phyloP scores from a whole-genome alignment of 345 rosid species.

The Salix exigua region DNA sequence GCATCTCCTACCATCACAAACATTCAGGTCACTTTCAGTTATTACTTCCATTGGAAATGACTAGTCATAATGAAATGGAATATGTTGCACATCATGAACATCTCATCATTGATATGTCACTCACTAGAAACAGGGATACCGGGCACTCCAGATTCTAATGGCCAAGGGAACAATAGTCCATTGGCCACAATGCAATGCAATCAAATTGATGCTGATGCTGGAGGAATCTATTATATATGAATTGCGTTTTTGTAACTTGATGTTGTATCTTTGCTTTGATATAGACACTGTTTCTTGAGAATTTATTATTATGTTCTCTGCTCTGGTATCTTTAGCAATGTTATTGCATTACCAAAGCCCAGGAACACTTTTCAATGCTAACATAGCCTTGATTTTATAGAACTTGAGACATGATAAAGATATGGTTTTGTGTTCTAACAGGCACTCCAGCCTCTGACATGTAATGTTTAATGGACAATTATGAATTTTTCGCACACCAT shows the following conservation, averaged over 20 bases:
- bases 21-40: slow-evolving; percentile 59
- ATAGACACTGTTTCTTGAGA: background rate
- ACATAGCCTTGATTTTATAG: background rate
- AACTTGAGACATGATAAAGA: background rate
- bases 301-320: slow-evolving; percentile 31
- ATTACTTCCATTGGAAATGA: background rate
- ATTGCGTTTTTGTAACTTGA: background rate
- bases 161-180: background rate
- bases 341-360: slow-evolving; percentile 58
- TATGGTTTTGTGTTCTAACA: background rate
- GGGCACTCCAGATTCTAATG: background rate
- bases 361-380: slow-evolving; percentile 33
- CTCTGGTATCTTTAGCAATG: slow-evolving; percentile 57
- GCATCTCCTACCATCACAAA: slow-evolving; percentile 76
- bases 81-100: background rate
- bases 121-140: background rate
- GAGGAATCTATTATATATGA: background rate
- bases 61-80: background rate
- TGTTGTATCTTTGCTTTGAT: background rate
- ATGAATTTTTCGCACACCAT: background rate
- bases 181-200: background rate
- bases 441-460: background rate
- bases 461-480: background rate
- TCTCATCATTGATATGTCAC: background rate
- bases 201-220: background rate